phyloP scores from a whole-genome alignment of 371 early-diverging fungal genomes.

The Encephalitozoon cuniculi region DNA sequence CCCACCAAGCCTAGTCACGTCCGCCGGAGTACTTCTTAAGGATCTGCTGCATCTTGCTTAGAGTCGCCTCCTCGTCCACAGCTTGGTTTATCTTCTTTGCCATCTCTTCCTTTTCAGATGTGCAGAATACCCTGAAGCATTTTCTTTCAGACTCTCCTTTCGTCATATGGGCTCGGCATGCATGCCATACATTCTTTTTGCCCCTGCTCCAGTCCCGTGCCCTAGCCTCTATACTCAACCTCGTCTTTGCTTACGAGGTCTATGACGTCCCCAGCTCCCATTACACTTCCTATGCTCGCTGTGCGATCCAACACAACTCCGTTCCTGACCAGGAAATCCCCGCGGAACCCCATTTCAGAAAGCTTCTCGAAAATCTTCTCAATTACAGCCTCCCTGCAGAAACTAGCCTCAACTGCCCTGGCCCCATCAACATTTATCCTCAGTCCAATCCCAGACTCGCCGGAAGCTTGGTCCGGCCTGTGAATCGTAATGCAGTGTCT shows the following conservation, averaged over 20 bases:
- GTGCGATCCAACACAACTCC: not conserved
- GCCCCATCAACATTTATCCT: not conserved
- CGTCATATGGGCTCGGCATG: not conserved
- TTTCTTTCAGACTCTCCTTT: not conserved
- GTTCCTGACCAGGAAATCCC: slow-evolving; percentile 9
- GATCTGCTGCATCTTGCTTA: not conserved
- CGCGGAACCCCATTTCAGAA: not conserved
- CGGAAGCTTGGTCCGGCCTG: not conserved
- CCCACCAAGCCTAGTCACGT: not conserved
- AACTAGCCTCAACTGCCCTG: not conserved
- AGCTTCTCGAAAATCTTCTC: not conserved
- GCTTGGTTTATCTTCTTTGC: not conserved
- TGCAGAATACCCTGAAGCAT: slow-evolving; percentile 1
- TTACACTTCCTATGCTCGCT: not conserved
- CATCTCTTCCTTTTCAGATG: not conserved
- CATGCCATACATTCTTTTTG: not conserved
- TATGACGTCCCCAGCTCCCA: not conserved
- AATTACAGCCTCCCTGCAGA: not conserved
- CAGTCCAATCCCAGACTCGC: not conserved
- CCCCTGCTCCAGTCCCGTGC: no score
- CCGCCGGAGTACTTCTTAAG: not conserved
- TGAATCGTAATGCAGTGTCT: not conserved
- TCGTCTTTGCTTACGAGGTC: not conserved
- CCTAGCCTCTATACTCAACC: not conserved
- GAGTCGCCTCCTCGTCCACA: not conserved